Evolutionary conservation across 176 grass and related monocot genomes (phyloP), one percentile per base, ranked within the genome.

Genomic region (Oryza australiensis): DNA sequence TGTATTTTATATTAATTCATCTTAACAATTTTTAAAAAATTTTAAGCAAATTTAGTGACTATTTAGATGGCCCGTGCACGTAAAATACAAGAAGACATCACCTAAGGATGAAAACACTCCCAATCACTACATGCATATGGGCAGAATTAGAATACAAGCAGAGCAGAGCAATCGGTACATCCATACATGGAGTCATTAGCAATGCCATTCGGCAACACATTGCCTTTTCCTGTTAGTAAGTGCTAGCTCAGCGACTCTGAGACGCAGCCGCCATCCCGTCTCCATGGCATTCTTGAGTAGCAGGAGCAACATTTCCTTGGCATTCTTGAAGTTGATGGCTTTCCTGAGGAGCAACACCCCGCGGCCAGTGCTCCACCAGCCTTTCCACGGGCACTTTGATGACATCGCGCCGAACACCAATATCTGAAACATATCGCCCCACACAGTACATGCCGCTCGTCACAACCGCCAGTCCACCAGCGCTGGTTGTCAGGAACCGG

Each of bases 381-480:
- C 84, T 85, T 82, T 87, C 80, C 0, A 93, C 87, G 3, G 87
- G 66, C 4, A 93, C 75, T 74, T 90, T 90, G 80, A 93, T 70
- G 3, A 90, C 84, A 78, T 93, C 91, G 20, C 87, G 81, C n/a
- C 91, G 85, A 48, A 88, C 80, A 20, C 91, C 91, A 5, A 90
- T 88, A 49, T 93, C 91, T 0, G 88, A 87, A 6, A 93, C 77
- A 42, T 88, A 90, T 15, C 91, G 81, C 45, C 81, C 88, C 42
- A 85, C 73, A 66, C 94, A 97, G 72, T 89, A 59, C 88, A 89
- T 88, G 64, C 72, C 26, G 64, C 87, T 77, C 2, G 84, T 88
- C 14, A 97, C 91, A 28, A 87, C 3, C 3, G 84, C 76, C 12
- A 91, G 85, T 18, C 89, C 87, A 8, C 71, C 20, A 34, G 62